A percentile compares a stretch with the other conserved stretches of the same genome.
These are phyloP conservation scores for Paramecium bursaria DNA, from an alignment of 73 alveolate genomes.

Conservation along the genomic window DNA sequence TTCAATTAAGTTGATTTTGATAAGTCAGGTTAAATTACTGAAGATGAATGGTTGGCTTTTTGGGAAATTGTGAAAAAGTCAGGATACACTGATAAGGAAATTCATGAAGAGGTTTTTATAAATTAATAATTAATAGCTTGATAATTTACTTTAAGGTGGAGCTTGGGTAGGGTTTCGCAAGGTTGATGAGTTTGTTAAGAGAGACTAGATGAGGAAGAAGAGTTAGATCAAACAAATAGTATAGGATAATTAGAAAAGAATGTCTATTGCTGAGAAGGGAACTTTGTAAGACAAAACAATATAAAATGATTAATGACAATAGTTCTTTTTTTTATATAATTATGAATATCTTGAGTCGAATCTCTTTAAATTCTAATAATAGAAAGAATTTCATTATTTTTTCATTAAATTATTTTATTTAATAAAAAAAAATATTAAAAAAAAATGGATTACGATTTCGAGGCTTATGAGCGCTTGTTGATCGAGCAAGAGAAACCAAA, in stretches of 20 bases:
- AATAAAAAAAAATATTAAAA: too few relatives aligned
- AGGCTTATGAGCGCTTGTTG: too few relatives aligned
- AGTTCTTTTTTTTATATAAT: too few relatives aligned
- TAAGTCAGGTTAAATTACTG: constrained; percentile 66
- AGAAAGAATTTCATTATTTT: too few relatives aligned
- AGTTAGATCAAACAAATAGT: constrained; percentile 65
- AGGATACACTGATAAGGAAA: constrained; percentile 69
- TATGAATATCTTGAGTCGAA: too few relatives aligned
- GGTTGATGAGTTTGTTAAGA: constrained; percentile 68
- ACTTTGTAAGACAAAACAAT: too few relatives aligned
- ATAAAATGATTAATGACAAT: too few relatives aligned
- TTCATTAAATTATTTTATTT: too few relatives aligned
- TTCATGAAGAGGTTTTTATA: constrained; percentile 56
- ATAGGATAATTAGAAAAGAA: constrained; percentile 46
- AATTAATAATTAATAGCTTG: constrained; percentile 38
- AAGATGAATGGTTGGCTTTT: constrained; percentile 74
- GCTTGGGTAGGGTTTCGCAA: constrained; percentile 71
- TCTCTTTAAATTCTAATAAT: too few relatives aligned
- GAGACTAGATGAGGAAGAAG: constrained; percentile 54
- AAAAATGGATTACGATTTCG: too few relatives aligned
- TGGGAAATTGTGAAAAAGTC: constrained; percentile 70
- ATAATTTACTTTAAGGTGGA: constrained; percentile 60
- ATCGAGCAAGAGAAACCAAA: too few relatives aligned
- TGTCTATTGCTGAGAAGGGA: too few relatives aligned
- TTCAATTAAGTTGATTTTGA: constrained; percentile 70